Evolutionary conservation across 139 green algal species (phyloP).

Genomic region (Tetraselmis chui): DNA sequence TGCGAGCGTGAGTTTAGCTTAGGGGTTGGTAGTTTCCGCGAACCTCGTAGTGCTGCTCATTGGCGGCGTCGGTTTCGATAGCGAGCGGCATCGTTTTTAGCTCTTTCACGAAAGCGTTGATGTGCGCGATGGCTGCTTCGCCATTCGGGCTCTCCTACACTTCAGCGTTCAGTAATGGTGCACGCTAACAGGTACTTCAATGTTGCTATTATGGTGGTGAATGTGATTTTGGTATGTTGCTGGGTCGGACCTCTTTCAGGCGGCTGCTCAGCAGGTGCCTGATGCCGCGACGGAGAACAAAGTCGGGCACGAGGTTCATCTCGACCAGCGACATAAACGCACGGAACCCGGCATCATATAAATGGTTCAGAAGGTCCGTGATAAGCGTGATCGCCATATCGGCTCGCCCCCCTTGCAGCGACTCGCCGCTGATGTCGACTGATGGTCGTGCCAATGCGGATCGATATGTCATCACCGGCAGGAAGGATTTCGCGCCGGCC

Average conservation of each 20-base stretch:
- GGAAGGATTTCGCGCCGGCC: no score
- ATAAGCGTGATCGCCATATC: not conserved
- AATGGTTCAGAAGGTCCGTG: not conserved
- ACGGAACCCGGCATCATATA: not conserved
- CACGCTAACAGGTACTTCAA: no score
- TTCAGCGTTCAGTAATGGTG: no score
- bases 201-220: no score
- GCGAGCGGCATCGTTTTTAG: constrained; percentile 76
- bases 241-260: constrained; percentile 23
- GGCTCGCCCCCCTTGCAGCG: no score
- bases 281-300: constrained; percentile 58
- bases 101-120: constrained; percentile 57
- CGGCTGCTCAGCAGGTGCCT: constrained; percentile 49
- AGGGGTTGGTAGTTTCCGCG: no score
- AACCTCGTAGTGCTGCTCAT: constrained; percentile 89
- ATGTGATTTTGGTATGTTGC: no score
- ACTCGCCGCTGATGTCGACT: no score
- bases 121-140: not conserved
- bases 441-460: no score
- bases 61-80: constrained; percentile 74
- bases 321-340: constrained; percentile 38
- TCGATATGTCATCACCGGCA: no score
- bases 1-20: no score
- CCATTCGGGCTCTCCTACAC: not conserved
- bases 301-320: constrained; percentile 62